Evolutionary conservation across 495 filamentous ascomycete species (phyloP), one percentile per base, ranked within the genome.

Genomic region (Xylaria intraflava): DNA sequence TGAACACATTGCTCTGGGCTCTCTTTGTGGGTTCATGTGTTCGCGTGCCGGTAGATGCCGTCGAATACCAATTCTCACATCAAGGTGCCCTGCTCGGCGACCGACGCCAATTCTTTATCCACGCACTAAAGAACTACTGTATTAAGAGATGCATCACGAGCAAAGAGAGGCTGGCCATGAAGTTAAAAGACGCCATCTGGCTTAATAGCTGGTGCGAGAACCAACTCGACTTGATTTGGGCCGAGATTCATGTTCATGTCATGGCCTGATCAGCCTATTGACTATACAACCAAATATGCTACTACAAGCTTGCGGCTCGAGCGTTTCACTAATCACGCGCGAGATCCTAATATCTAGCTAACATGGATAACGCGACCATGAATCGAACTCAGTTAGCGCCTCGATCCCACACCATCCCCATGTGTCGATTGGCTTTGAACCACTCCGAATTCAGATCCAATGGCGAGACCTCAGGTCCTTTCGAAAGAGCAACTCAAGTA

Each of bases 21-120:
- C 56, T 66, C 19, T 66, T 66, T 51, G 47, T 64, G 1, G 63
- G 63, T 31, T 55, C 63, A 1, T 66, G 63, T 42, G 56, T 66
- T 20, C 60, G 63, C 14, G 27, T 57, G 16, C 58, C 61, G 1
- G 44, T 43, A 10, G 12, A 46, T 17, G 16, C 39, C 12, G 47
- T 50, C 27, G 49, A 49, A 24, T 41, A 23, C 26, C 41, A 36
- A 3, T 51, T 39, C 40, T 19, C 49, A 11, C 24, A 43, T 26
- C 35, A 52, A 31, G 31, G 51, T 11, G 50, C 27, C 10, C 49
- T 56, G 24, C 51, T 49, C 9, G 56, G 58, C 17, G 53, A 62
- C 43, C 58, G 60, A 26, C 63, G 55, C 47, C 50, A 51, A 8
- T 66, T 66, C 53, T 66, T 66, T 51, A 46, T 64, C 17, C 56